Evolutionary conservation across 2,329 filamentous ascomycete species (phyloP).

Genomic region (Diaporthe ilicicola): DNA sequence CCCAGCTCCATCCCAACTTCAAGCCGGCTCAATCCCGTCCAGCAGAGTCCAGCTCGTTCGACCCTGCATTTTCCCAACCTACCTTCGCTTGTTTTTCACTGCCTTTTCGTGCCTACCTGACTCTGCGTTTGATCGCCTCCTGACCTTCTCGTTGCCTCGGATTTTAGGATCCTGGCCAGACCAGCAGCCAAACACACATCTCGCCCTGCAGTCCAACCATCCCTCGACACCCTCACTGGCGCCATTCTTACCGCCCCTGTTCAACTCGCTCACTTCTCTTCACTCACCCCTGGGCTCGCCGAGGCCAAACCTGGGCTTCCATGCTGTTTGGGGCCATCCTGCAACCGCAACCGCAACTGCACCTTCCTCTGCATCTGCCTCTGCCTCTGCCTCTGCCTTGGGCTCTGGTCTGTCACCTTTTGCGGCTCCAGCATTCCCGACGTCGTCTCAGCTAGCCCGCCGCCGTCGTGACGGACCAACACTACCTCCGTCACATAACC

Average conservation of each 20-base stretch:
- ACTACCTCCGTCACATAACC: slow-evolving; percentile 5
- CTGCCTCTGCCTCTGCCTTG: neutral
- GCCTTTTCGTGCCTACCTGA: neutral
- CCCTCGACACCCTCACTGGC: neutral
- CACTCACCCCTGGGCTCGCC: slow-evolving; percentile 4
- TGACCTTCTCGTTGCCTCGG: neutral
- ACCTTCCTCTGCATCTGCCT: neutral
- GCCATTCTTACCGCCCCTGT: slow-evolving; percentile 9
- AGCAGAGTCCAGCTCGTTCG: neutral
- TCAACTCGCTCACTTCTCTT: slow-evolving; percentile 5
- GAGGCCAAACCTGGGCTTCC: neutral
- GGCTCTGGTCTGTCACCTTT: neutral
- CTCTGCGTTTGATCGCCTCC: slow-evolving; percentile 16
- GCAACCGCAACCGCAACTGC: neutral
- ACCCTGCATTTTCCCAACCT: neutral
- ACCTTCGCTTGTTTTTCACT: slow-evolving; percentile 2
- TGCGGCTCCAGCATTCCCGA: slow-evolving; percentile 16
- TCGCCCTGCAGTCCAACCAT: neutral
- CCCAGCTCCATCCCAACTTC: neutral
- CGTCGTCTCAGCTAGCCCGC: slow-evolving; percentile 20
- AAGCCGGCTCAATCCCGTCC: neutral
- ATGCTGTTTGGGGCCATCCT: neutral
- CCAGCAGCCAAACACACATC: slow-evolving; percentile 4
- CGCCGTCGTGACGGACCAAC: slow-evolving; percentile 14
- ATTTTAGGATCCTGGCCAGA: slow-evolving; percentile 23